Percentiles rank a stretch among this genome's conserved stretches.
These are phyloP conservation scores for Rubia balearica DNA, from an alignment of 305 asterid species.

Conservation along the genomic window DNA sequence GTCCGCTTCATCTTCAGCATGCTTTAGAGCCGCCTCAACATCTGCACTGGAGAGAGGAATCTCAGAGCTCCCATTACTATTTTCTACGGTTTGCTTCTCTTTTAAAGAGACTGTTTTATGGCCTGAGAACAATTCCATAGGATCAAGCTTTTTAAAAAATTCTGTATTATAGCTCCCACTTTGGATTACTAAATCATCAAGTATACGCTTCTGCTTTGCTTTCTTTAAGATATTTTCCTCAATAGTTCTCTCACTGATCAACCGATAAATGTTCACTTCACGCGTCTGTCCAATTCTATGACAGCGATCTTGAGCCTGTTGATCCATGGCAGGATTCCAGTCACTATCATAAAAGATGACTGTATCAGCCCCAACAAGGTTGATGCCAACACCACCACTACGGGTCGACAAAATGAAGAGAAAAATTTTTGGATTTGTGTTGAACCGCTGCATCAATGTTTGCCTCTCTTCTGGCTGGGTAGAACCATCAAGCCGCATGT, in stretches of 20 bases:
- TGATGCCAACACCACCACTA: slow-evolving; percentile 99
- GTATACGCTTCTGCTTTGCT: slow-evolving; percentile 97
- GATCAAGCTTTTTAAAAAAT: slow-evolving; percentile 91
- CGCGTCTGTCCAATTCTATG: slow-evolving; percentile 99
- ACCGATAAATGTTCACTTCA: slow-evolving; percentile 91
- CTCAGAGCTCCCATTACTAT: slow-evolving; percentile 43
- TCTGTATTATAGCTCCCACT: slow-evolving; percentile 95
- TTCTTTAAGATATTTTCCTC: slow-evolving; percentile 94
- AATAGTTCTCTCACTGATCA: slow-evolving; percentile 95
- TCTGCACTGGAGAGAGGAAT: slow-evolving; percentile 64
- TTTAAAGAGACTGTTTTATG: slow-evolving; percentile 37
- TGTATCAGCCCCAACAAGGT: slow-evolving; percentile 97
- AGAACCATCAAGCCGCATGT: slow-evolving; percentile 98
- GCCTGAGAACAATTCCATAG: slow-evolving; percentile 84
- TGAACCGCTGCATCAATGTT: slow-evolving; percentile 96
- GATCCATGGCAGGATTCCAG: slow-evolving; percentile 99
- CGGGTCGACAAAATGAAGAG: slow-evolving; percentile 96
- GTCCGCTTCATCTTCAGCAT: slow-evolving; percentile 99
- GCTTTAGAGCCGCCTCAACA: slow-evolving; percentile 93
- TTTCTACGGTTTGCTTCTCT: slow-evolving; percentile 37
- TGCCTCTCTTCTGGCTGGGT: slow-evolving; percentile 98
- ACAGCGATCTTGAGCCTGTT: slow-evolving; percentile 99
- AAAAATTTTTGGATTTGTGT: slow-evolving; percentile 84
- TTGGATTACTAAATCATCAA: slow-evolving; percentile 94
- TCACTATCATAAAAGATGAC: slow-evolving; percentile 98